Evolutionary conservation across 768 basidiomycete genomes (phyloP).

Genomic region (Cyathus striatus): DNA sequence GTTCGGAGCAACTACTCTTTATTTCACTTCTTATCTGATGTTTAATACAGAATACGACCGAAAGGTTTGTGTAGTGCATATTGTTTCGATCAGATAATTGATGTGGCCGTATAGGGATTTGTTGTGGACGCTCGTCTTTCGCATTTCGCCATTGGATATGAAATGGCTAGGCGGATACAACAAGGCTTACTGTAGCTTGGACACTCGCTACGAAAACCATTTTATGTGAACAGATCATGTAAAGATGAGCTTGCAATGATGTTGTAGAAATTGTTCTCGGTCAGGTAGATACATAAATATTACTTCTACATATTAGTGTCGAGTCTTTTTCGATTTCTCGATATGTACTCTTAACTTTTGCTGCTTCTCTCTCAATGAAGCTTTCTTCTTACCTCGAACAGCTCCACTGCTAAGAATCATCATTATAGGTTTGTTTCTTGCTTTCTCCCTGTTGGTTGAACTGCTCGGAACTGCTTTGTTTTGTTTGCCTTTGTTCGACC

Average conservation of each 20-base stretch:
- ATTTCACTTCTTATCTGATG: slow-evolving; percentile 1
- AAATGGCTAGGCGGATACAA: slow-evolving; percentile 38
- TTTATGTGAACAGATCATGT: neutral
- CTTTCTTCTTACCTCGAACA: slow-evolving; percentile 81
- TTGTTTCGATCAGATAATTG: neutral
- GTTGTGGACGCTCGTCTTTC: slow-evolving; percentile 73
- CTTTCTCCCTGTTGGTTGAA: slow-evolving; percentile 90
- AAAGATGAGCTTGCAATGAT: no score
- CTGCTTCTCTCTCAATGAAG: slow-evolving; percentile 77
- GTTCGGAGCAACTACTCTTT: slow-evolving; percentile 35
- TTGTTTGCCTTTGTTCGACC: slow-evolving; percentile 87
- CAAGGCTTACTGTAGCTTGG: slow-evolving; percentile 1
- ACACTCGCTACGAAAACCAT: neutral
- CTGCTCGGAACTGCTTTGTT: slow-evolving; percentile 78
- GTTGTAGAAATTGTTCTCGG: no score
- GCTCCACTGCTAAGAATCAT: slow-evolving; percentile 78
- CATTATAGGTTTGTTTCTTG: slow-evolving; percentile 93
- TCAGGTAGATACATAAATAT: no score
- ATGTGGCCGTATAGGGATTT: slow-evolving; percentile 36
- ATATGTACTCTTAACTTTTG: slow-evolving; percentile 73
- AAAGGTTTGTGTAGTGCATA: slow-evolving; percentile 34
- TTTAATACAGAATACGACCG: slow-evolving; percentile 44
- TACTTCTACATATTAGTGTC: slow-evolving; percentile 17
- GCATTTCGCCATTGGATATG: slow-evolving; percentile 71
- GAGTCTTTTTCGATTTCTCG: slow-evolving; percentile 56